phyloP scores from a whole-genome alignment of 1,139 yeast species.

The Yamadazyma buinensis region DNA sequence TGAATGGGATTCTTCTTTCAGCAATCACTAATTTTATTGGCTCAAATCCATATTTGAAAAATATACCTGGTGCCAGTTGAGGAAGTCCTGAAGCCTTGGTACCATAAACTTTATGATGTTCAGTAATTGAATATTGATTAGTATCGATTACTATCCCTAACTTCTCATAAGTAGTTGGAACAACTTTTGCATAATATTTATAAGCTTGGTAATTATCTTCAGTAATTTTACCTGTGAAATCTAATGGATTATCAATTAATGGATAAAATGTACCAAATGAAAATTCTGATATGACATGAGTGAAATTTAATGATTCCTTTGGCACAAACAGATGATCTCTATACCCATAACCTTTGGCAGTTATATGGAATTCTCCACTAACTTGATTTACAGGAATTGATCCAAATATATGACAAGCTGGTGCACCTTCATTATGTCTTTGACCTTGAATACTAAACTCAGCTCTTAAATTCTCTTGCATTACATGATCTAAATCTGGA shows the following conservation, averaged over 20 bases:
- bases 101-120: slow-evolving; percentile 31
- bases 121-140: slow-evolving; percentile 81
- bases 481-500: slow-evolving; percentile 62
- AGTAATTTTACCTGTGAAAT: slow-evolving; percentile 61
- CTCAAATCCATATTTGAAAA: slow-evolving; percentile 81
- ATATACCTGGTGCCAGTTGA: slow-evolving; percentile 68
- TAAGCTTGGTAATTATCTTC: slow-evolving; percentile 41
- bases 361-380: slow-evolving; percentile 78
- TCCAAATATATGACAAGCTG: slow-evolving; percentile 89
- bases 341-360: slow-evolving; percentile 70
- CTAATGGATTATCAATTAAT: slow-evolving; percentile 80
- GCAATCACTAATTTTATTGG: slow-evolving; percentile 69
- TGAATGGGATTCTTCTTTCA: slow-evolving; percentile 72
- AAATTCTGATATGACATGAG: slow-evolving; percentile 82
- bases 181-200: slow-evolving; percentile 71
- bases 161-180: slow-evolving; percentile 75
- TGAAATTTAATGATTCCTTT: slow-evolving; percentile 58
- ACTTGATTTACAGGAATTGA: slow-evolving; percentile 84
- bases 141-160: slow-evolving; percentile 74
- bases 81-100: slow-evolving; percentile 21
- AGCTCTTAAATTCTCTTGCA: slow-evolving; percentile 63
- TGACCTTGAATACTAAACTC: slow-evolving; percentile 48
- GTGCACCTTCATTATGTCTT: slow-evolving; percentile 47
- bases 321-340: slow-evolving; percentile 44
- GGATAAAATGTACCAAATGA: slow-evolving; percentile 93